Percentiles rank a stretch among this genome's conserved stretches.
Evolutionary conservation across 176 grass and related monocot genomes (phyloP).

Genomic region (Urochloa ruziziensis): DNA sequence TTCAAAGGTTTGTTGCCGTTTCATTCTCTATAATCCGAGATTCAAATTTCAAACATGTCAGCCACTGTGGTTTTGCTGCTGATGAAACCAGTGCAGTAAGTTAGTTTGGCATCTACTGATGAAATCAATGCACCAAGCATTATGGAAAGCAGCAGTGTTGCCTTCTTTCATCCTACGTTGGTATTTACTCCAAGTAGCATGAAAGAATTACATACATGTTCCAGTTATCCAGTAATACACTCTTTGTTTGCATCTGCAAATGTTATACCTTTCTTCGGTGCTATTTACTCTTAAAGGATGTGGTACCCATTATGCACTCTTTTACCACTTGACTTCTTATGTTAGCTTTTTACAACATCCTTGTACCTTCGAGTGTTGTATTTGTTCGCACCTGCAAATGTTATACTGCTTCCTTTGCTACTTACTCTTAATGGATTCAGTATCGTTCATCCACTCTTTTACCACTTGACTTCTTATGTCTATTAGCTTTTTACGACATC

Average conservation of each 20-base stretch:
- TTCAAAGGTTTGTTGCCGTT: slow-evolving; percentile 37
- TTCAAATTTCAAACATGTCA: not conserved
- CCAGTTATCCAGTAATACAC: not conserved
- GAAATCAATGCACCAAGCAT: too few relatives aligned
- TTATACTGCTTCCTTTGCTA: not conserved
- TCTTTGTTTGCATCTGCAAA: not conserved
- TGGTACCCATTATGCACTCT: not conserved
- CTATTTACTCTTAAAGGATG: not conserved
- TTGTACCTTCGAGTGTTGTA: not conserved
- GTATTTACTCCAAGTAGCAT: not conserved
- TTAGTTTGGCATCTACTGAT: too few relatives aligned
- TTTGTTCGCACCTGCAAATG: slow-evolving; percentile 12
- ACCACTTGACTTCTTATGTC: not conserved
- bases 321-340: not conserved
- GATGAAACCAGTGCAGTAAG: too few relatives aligned
- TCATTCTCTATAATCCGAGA: not conserved
- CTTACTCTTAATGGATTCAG: not conserved
- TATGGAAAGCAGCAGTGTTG: not conserved
- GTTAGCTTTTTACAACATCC: not conserved
- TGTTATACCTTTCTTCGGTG: not conserved
- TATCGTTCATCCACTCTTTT: not conserved
- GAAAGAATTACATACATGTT: not conserved
- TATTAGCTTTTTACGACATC: not conserved
- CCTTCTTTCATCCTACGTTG: slow-evolving; percentile 18
- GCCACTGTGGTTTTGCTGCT: too few relatives aligned